Evolutionary conservation across 2,329 filamentous ascomycete genomes (phyloP).

Genomic region (Phyllosticta citribraziliensis): DNA sequence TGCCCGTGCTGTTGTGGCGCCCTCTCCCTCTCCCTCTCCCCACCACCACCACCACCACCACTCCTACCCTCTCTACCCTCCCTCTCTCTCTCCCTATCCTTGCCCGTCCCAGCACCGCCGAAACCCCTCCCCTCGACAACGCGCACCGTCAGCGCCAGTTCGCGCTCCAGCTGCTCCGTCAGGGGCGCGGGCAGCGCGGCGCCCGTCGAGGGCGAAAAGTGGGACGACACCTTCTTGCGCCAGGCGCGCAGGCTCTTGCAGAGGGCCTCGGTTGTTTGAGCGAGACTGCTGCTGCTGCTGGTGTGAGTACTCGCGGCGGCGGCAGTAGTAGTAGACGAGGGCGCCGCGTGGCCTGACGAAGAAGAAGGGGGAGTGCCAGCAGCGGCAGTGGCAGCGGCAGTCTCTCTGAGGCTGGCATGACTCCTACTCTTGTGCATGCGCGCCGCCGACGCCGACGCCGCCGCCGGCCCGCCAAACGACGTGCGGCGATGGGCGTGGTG

Average conservation of each 20-base stretch:
- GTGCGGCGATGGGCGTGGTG: neutral
- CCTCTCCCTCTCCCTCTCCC: no score
- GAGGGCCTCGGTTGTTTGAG: conserved; percentile 41
- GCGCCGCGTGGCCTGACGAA: neutral
- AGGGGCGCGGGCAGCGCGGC: conserved; percentile 22
- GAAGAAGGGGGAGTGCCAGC: neutral
- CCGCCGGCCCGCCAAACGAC: neutral
- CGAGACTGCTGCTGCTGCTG: neutral
- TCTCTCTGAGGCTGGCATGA: conserved; percentile 3
- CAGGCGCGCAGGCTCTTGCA: conserved; percentile 49
- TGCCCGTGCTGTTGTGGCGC: no score
- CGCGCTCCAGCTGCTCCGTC: conserved; percentile 46
- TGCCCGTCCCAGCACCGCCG: neutral
- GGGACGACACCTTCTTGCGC: conserved; percentile 46
- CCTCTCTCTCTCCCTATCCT: neutral
- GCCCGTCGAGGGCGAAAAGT: conserved; percentile 34
- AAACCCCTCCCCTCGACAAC: conserved; percentile 21
- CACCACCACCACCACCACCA: neutral
- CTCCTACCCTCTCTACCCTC: no score
- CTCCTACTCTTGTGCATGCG: conserved; percentile 1
- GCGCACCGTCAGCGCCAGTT: conserved; percentile 41
- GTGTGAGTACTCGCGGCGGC: no score
- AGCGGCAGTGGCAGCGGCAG: neutral
- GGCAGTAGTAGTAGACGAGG: no score
- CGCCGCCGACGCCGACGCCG: neutral